These are phyloP conservation scores for Rhodotorula paludigena DNA, from an alignment of 768 basidiomycete species.

Conservation along the genomic window DNA sequence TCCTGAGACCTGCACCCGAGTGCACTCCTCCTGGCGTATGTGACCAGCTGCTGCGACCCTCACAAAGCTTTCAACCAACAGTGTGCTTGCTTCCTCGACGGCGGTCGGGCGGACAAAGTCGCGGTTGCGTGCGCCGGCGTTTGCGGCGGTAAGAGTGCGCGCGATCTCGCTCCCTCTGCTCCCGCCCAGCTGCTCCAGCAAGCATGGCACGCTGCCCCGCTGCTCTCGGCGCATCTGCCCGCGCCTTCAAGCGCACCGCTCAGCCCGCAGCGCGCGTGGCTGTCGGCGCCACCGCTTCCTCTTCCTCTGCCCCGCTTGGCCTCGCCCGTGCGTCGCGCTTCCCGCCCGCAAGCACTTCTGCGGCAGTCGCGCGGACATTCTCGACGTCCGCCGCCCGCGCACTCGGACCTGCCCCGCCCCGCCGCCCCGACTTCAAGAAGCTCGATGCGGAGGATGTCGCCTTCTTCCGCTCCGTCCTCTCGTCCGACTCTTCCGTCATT, in stretches of 20 bases:
- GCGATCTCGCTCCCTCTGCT: too few species aligned
- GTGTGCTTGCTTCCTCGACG: too few species aligned
- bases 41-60: too few species aligned
- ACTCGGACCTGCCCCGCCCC: conserved; percentile 9
- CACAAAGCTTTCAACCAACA: too few species aligned
- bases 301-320: background rate
- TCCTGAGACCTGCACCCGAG: too few species aligned
- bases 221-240: conserved; percentile 3
- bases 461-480: conserved; percentile 45
- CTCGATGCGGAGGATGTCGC: conserved; percentile 45
- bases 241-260: conserved; percentile 8
- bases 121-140: too few species aligned
- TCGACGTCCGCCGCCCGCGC: background rate
- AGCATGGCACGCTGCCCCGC: background rate
- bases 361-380: background rate
- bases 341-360: background rate
- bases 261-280: background rate
- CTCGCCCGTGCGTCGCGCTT: background rate
- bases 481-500: conserved; percentile 45
- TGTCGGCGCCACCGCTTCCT: background rate
- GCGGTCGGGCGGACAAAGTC: too few species aligned
- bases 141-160: too few species aligned
- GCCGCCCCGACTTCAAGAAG: conserved; percentile 39
- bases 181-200: background rate
- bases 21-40: too few species aligned